A percentile compares a stretch with the other conserved stretches of the same genome.
Evolutionary conservation across 2,329 filamentous ascomycete genomes (phyloP).

Genomic region (Zasmidium cellare): DNA sequence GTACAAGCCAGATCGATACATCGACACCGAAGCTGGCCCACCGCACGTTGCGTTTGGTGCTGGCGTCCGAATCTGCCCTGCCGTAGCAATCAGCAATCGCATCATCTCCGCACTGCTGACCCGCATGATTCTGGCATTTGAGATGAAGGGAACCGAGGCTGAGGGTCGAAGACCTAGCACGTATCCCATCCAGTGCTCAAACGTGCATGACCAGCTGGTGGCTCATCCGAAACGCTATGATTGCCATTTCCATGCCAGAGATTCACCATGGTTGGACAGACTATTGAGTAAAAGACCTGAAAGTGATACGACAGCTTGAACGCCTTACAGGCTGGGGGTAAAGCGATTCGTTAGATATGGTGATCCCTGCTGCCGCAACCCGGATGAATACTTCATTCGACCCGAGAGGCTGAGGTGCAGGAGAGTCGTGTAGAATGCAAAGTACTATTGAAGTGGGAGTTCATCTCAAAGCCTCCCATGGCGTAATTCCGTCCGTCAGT

Average conservation of each 20-base stretch:
- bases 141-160: neutral
- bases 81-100: constrained; percentile 5
- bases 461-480: too few relatives aligned
- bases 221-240: constrained; percentile 9
- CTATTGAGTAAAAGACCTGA: neutral
- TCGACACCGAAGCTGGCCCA: neutral
- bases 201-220: constrained; percentile 5
- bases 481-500: too few relatives aligned
- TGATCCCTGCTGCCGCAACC: too few relatives aligned
- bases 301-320: neutral
- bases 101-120: constrained; percentile 6
- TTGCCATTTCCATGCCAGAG: constrained; percentile 8
- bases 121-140: constrained; percentile 8
- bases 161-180: neutral
- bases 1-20: constrained; percentile 5
- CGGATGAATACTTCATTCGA: too few relatives aligned
- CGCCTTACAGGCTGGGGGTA: neutral
- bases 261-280: constrained; percentile 2
- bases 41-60: constrained; percentile 7
- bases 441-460: too few relatives aligned
- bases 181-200: constrained; percentile 8
- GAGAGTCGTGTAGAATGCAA: too few relatives aligned
- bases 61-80: constrained; percentile 7
- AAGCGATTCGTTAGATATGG: too few relatives aligned
- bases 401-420: too few relatives aligned